Evolutionary conservation across 345 rosid genomes (phyloP).

Genomic region (Camelina sativa): DNA sequence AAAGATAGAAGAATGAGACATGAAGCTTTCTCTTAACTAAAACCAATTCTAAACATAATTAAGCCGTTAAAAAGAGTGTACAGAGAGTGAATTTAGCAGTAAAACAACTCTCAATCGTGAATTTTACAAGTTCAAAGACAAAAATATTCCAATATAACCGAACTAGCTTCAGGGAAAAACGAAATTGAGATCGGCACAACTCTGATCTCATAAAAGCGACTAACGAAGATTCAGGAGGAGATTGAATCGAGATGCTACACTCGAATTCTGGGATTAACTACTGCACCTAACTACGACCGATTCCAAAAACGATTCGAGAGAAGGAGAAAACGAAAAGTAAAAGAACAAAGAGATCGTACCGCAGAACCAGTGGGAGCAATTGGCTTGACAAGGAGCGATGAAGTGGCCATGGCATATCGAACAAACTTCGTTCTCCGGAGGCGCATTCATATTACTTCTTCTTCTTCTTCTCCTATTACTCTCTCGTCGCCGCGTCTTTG

Average conservation of each 20-base stretch:
- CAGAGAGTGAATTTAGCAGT: neutral
- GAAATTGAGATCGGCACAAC: constrained; percentile 8
- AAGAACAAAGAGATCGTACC: constrained; percentile 40
- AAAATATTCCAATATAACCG: neutral
- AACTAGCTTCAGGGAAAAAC: neutral
- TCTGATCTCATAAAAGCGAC: neutral
- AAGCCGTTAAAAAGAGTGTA: neutral
- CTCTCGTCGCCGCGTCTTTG: constrained; percentile 12
- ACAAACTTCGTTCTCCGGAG: constrained; percentile 70
- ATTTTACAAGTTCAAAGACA: neutral
- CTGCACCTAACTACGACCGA: neutral
- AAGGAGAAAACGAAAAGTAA: neutral
- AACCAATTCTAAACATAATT: neutral
- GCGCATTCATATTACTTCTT: constrained; percentile 56
- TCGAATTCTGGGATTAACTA: neutral
- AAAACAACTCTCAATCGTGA: neutral
- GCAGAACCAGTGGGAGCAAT: constrained; percentile 96
- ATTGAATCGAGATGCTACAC: neutral
- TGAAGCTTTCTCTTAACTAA: neutral
- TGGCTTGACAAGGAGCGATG: constrained; percentile 77
- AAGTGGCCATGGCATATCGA: constrained; percentile 78
- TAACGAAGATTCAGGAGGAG: constrained; percentile 6
- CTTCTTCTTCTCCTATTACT: neutral
- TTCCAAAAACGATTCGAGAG: neutral
- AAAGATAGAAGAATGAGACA: neutral